These are phyloP conservation scores for Salix caprea DNA, from an alignment of 345 rosid genomes.

Conservation along the genomic window DNA sequence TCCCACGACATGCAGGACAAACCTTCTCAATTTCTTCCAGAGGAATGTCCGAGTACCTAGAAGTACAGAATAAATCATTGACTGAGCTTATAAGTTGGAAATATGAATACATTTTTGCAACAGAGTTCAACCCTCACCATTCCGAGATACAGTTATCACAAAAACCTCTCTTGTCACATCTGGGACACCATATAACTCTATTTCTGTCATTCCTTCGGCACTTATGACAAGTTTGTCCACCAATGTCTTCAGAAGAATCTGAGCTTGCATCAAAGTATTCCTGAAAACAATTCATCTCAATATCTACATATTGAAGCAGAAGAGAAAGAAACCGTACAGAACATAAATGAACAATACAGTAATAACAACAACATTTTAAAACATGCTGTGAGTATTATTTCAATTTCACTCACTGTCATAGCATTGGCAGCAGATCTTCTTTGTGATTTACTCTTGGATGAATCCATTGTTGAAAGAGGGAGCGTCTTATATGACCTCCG, in stretches of 20 bases:
- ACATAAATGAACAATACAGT: conserved; percentile 6
- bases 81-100: conserved; percentile 6
- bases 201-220: conserved; percentile 64
- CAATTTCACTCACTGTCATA: conserved; percentile 38
- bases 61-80: conserved; percentile 13
- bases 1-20: conserved; percentile 95
- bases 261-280: conserved; percentile 66
- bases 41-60: conserved; percentile 63
- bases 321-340: neutral
- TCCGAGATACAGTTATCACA: conserved; percentile 69
- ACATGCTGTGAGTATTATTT: neutral
- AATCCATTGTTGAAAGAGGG: conserved; percentile 47
- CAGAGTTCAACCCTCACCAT: conserved; percentile 47
- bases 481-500: conserved; percentile 56
- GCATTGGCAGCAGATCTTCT: conserved; percentile 53
- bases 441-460: conserved; percentile 57
- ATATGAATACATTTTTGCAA: neutral
- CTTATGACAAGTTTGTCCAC: conserved; percentile 80
- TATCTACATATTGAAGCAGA: neutral
- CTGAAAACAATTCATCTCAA: conserved; percentile 38
- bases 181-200: conserved; percentile 65
- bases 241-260: conserved; percentile 63
- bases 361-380: neutral
- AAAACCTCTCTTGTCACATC: conserved; percentile 82
- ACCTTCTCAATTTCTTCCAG: conserved; percentile 74